These are phyloP conservation scores for Coemansia sp. DNA, from an alignment of 192 early-diverging fungal genomes.

Conservation along the genomic window DNA sequence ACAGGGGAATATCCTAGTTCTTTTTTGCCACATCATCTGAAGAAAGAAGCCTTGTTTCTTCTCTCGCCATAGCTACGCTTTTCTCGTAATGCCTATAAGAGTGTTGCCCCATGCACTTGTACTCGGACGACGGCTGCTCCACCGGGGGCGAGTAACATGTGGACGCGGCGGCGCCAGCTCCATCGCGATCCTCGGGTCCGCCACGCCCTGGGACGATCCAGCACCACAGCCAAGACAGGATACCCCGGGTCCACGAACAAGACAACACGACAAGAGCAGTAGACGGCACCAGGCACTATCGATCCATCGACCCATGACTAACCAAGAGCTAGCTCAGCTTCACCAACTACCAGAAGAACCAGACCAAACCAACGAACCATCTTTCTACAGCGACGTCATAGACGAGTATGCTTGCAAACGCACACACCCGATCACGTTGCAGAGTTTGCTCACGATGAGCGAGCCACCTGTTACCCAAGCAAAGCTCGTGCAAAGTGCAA, in stretches of 20 bases:
- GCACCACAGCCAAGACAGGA: neutral
- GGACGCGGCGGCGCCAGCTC: constrained; percentile 8
- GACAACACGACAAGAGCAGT: neutral
- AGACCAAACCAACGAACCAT: no score
- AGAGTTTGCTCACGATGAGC: constrained; percentile 67
- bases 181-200: constrained; percentile 23
- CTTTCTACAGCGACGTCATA: constrained; percentile 31
- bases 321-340: neutral
- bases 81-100: no score
- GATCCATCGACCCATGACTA: constrained; percentile 8
- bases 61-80: no score
- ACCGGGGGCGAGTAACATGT: neutral
- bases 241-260: neutral
- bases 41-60: no score
- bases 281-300: constrained; percentile 2
- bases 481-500: constrained; percentile 53
- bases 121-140: neutral
- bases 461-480: constrained; percentile 56
- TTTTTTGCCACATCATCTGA: no score
- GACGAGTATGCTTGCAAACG: constrained; percentile 57
- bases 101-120: neutral
- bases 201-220: constrained; percentile 3
- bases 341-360: no score
- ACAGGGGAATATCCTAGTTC: no score
- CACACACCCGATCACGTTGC: constrained; percentile 68